A percentile compares a stretch with the other conserved stretches of the same genome.
Conservation (phyloP, 768 basidiomycete species). For the Pleurotus giganteus region DNA sequence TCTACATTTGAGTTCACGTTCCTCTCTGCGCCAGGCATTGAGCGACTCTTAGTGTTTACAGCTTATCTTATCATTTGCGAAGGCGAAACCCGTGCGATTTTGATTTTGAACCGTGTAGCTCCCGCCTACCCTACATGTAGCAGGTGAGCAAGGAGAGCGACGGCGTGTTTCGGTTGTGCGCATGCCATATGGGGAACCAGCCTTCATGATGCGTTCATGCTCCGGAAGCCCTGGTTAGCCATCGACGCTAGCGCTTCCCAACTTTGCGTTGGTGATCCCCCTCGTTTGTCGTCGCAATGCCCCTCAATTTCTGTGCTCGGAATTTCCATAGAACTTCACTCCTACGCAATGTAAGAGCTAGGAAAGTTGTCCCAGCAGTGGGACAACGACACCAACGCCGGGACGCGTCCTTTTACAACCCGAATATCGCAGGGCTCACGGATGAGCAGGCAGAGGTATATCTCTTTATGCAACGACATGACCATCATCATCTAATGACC, state of each 20-base stretch:
- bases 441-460: constrained; percentile 79
- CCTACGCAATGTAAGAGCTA: not conserved
- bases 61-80: no score
- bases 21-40: no score
- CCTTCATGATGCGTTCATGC: not conserved
- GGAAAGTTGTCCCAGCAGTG: not conserved
- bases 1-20: no score
- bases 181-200: no score
- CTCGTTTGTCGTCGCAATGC: not conserved
- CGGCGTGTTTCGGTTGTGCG: no score
- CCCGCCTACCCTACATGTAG: no score
- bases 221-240: not conserved
- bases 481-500: not conserved
- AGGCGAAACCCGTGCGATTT: no score
- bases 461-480: constrained; percentile 7
- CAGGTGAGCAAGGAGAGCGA: no score
- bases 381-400: constrained; percentile 20
- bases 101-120: no score
- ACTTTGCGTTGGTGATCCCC: not conserved
- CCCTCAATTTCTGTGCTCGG: not conserved
- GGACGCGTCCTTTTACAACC: constrained; percentile 63
- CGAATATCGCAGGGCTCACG: constrained; percentile 71
- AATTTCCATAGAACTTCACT: not conserved
- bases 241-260: not conserved
- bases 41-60: no score